Evolutionary conservation across 1,284 basidiomycete species (phyloP).

Genomic region (Cryptococcus jaspeensis): DNA sequence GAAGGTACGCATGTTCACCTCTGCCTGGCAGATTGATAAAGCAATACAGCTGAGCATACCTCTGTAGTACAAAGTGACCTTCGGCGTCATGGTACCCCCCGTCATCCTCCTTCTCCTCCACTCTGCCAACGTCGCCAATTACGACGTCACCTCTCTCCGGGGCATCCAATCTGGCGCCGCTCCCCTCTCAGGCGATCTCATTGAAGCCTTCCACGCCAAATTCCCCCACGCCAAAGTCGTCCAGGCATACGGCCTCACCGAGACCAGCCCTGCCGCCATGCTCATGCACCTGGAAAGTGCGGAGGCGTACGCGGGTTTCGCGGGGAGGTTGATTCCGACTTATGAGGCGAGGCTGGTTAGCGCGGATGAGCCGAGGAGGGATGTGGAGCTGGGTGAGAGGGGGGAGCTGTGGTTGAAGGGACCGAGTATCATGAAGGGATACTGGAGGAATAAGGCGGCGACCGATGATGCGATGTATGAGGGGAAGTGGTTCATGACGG

Average conservation of each 20-base stretch:
- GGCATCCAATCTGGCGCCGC: conserved; percentile 76
- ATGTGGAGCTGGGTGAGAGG: conserved; percentile 56
- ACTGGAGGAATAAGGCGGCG: conserved; percentile 63
- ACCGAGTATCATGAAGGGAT: conserved; percentile 74
- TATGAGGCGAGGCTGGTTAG: conserved; percentile 71
- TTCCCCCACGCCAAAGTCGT: conserved; percentile 32
- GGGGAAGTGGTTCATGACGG: conserved; percentile 75
- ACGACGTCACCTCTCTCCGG: conserved; percentile 64
- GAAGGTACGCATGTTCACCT: conserved; percentile 49
- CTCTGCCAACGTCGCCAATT: conserved; percentile 63
- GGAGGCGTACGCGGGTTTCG: conserved; percentile 57
- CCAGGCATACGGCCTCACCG: conserved; percentile 54
- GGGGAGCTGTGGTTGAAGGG: conserved; percentile 82
- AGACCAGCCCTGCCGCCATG: conserved; percentile 53
- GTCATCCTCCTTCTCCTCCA: conserved; percentile 62
- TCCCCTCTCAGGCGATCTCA: conserved; percentile 60
- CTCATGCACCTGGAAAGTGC: conserved; percentile 42
- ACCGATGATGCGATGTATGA: conserved; percentile 62
- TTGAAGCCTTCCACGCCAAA: conserved; percentile 28
- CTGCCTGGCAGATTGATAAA: background rate
- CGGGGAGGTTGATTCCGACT: conserved; percentile 73
- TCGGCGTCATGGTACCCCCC: conserved; percentile 74
- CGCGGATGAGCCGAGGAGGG: conserved; percentile 30
- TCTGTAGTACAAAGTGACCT: conserved; percentile 62
- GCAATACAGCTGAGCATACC: conserved; percentile 23